Evolutionary conservation across 106 monocot species (phyloP), one percentile per base, ranked within the genome.

Genomic region (Ottelia alismoides): DNA sequence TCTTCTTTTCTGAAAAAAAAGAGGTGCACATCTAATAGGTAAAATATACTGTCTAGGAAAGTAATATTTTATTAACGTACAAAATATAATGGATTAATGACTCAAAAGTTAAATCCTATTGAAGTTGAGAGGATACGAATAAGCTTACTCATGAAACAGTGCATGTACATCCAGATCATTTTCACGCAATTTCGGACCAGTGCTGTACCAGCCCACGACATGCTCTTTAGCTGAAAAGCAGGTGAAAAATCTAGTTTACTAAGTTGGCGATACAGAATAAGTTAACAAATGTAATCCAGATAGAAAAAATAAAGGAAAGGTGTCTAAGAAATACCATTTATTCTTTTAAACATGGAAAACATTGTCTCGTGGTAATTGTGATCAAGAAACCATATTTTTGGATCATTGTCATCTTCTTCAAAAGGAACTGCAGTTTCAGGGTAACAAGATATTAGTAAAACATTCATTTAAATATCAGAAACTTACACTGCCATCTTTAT

Each of bases 141-240:
- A 56, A 64, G 61, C 81, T 75, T 76, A 88, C 87, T 76, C 70
- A 27, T 65, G 75, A 54, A 88, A 88, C 7, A 79, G 52, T 45
- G 78, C 78, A 78, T 88, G 87, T 22, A 88, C 56, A 66, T 82
- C 70, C 56, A 88, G 60, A 35, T 88, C 87, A 71, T 88, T 88
- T 58, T 88, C 82, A 7, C 76, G 68, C 23, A 88, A 71, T 68
- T 88, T 88, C 31, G 87, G 87, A 32, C 87, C 87, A 29, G 82
- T 82, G 64, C 87, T 88, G 52, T 88, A 88, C 87, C 87, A 88
- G 20, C 87, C 87, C 52, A 88, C 87, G 53, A 88, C 82, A 74
- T 88, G 87, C 50, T 88, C 87, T 73, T 82, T 88, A 14, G 87
- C 87, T 88, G 62, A 57, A 67, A 56, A 22, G 55, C 21, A 53